Evolutionary conservation across 2,329 filamentous ascomycete species (phyloP), one percentile per base, ranked within the genome.

Genomic region (Rhinocladiella mackenziei): DNA sequence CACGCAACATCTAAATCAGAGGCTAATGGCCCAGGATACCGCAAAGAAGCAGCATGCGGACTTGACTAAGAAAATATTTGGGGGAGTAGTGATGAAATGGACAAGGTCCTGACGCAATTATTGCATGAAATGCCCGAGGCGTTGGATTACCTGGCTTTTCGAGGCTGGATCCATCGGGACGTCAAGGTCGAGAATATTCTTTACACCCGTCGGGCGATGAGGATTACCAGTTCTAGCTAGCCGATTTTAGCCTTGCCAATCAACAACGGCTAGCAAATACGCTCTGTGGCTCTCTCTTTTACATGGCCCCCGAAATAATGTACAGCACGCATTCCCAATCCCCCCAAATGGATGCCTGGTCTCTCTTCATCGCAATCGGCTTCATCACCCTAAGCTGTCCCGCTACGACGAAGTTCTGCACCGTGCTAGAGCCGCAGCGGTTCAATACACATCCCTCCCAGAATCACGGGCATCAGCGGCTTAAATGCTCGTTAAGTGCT

Each of bases 121-220:
- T 29, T 5, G 19, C 19, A 45, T 4, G 50, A 58, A 11, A 55
- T 58, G 39, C 57, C 57, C 26, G 11, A 43, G 28, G 57, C 50
- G 3, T 46, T 59, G 18, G 54, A 56, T 41, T 54, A 52, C 37
- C 46, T 59, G 17, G 43, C 43, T 9, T 47, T 18, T 20, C 31
- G 46, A 6, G 14, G 33, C 20, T 48, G 53, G 20, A 37, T 58
- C 9, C 52, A 59, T 42, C 47, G 57, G 19, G 56, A 56, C 35
- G 39, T 56, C 11, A 59, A 58, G 40, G 53, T 51, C n/a, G 44
- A 29, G 15, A 59, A 59, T 29, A 58, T 59, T 40, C 56, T 59
- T 43, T 59, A 54, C 38, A 35, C 34, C 26, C 18, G n/a, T 14
- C n/a, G 18, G 23, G 33, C 11, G 36, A 41, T 20, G 42, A 45